A percentile compares a stretch with the other conserved stretches of the same genome.
phyloP scores from a whole-genome alignment of 2,329 filamentous ascomycete genomes.

The Leptographium lundbergii region DNA sequence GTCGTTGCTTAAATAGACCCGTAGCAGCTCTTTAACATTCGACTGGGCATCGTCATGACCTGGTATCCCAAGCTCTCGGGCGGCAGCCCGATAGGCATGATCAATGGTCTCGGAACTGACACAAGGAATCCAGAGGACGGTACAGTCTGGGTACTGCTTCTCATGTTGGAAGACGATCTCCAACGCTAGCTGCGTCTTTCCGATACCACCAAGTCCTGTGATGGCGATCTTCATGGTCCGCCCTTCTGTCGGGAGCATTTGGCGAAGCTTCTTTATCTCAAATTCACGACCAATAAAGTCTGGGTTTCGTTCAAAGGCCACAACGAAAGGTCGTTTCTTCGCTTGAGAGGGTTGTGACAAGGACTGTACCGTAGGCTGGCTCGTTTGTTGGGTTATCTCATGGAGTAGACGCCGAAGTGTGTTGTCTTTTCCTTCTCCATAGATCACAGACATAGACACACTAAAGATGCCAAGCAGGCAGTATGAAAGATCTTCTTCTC shows the following conservation, averaged over 20 bases:
- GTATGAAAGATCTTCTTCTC: slow-evolving; percentile 11
- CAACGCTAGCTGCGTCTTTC: slow-evolving; percentile 27
- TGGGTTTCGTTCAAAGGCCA: slow-evolving; percentile 16
- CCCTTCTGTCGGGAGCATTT: slow-evolving; percentile 8
- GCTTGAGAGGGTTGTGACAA: not conserved
- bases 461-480: slow-evolving; percentile 12
- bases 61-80: slow-evolving; percentile 14
- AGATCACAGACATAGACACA: slow-evolving; percentile 10
- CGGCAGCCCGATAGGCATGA: slow-evolving; percentile 22
- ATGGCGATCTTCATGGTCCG: slow-evolving; percentile 16
- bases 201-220: slow-evolving; percentile 21
- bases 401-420: slow-evolving; percentile 7
- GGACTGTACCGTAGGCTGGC: not conserved
- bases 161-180: slow-evolving; percentile 19
- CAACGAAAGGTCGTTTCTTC: not conserved
- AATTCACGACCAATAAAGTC: slow-evolving; percentile 15
- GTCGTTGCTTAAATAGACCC: slow-evolving; percentile 17
- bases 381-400: not conserved
- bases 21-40: slow-evolving; percentile 24
- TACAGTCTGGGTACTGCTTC: slow-evolving; percentile 17
- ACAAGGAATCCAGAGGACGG: slow-evolving; percentile 28
- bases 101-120: slow-evolving; percentile 18
- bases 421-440: slow-evolving; percentile 8
- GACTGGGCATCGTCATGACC: slow-evolving; percentile 20
- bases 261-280: slow-evolving; percentile 11